phyloP scores from a whole-genome alignment of 768 basidiomycete genomes.

The Tylopilus intermedius region DNA sequence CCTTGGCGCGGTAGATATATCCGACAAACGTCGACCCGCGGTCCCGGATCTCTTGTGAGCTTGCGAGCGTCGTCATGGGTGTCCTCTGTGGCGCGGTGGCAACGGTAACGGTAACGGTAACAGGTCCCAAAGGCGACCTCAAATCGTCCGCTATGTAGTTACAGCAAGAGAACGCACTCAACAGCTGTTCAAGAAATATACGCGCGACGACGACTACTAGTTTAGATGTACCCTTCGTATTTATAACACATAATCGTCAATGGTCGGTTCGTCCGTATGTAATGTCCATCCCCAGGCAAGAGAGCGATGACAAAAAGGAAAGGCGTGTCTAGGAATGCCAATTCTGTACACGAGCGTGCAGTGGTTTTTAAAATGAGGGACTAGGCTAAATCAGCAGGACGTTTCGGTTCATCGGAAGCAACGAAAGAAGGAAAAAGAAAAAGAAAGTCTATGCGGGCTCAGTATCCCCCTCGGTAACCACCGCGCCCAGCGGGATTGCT shows the following conservation, averaged over 20 bases:
- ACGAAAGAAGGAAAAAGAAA: too few relatives aligned
- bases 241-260: too few relatives aligned
- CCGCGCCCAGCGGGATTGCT: slow-evolving; percentile 31
- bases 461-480: slow-evolving; percentile 21
- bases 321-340: not conserved
- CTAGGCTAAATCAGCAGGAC: not conserved
- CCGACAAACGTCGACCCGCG: slow-evolving; percentile 70
- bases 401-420: slow-evolving; percentile 5
- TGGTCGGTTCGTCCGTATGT: too few relatives aligned
- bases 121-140: too few relatives aligned
- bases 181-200: too few relatives aligned
- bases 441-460: not conserved
- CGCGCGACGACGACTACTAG: too few relatives aligned
- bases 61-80: slow-evolving; percentile 20
- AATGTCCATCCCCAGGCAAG: not conserved
- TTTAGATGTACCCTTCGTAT: too few relatives aligned
- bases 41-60: slow-evolving; percentile 73
- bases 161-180: too few relatives aligned
- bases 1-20: slow-evolving; percentile 41
- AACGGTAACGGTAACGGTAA: too few relatives aligned
- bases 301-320: not conserved
- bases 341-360: not conserved
- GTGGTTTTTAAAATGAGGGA: not conserved
- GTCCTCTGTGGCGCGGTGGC: not conserved
- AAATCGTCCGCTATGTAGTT: too few relatives aligned